These are phyloP conservation scores for Botrytis sinoallii DNA, from an alignment of 2,329 filamentous ascomycete species.

Conservation along the genomic window DNA sequence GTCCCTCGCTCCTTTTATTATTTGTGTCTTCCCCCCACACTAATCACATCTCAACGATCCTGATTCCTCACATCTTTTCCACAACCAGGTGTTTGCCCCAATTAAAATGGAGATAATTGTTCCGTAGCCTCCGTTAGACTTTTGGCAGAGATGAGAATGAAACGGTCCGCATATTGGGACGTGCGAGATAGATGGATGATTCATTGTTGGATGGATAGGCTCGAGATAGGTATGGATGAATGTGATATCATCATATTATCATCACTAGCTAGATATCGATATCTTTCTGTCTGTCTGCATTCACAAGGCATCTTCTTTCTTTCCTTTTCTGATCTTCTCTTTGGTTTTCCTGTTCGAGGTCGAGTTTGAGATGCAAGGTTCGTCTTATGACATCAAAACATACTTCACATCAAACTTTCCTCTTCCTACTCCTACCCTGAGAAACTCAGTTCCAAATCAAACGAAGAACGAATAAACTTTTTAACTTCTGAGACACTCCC, in stretches of 20 bases:
- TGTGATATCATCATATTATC: not conserved
- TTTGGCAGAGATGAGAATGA: not conserved
- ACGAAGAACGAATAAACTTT: slow-evolving; percentile 1
- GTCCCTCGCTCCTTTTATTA: not conserved
- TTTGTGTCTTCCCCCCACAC: not conserved
- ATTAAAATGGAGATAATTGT: not conserved
- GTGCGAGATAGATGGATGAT: not conserved
- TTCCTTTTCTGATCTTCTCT: not conserved
- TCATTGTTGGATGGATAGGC: not conserved
- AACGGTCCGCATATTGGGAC: not conserved
- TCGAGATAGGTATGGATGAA: not conserved
- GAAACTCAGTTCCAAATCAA: not conserved
- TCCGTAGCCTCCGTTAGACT: not conserved
- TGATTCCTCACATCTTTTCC: not conserved
- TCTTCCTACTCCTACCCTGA: not conserved
- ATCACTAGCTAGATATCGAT: not conserved
- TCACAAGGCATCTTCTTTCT: not conserved
- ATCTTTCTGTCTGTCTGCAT: not conserved
- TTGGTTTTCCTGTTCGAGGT: not conserved
- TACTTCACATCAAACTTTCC: not conserved
- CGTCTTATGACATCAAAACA: not conserved
- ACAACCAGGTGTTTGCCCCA: not conserved
- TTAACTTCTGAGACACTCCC: not conserved
- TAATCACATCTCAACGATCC: not conserved
- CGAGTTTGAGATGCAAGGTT: not conserved